Base-by-base conservation (phyloP, 2,329 filamentous ascomycete species). In the Aphanocladium album region DNA sequence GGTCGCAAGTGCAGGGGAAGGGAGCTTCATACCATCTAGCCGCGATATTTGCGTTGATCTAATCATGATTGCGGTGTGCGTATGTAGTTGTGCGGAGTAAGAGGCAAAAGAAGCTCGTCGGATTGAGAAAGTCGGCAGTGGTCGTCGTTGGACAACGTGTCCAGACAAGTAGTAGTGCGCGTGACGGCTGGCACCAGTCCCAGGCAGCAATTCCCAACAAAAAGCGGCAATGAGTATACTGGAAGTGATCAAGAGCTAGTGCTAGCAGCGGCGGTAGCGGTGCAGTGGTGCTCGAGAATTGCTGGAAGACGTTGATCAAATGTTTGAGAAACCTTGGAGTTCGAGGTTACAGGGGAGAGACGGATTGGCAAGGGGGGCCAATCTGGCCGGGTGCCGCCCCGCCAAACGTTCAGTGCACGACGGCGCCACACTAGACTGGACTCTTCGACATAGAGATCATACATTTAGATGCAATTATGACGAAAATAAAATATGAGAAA, bases 1-100 rank as follows among this genome's bases (percentile, higher is more conserved):
- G n/a, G n/a, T n/a, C n/a, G n/a, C n/a, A n/a, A n/a, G n/a, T n/a
- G 49, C 55, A 54, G 47, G 57, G 60, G 64, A 17, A 12, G 43
- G 19, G 63, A 52, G 17, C 43, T 35, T 63, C 68, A 62, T 72
- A 95, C 92, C 93, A 78, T 98, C 95, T 56, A 98, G 84, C 76
- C 95, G 85, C 66, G 91, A 89, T 78, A 99, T 96, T 78, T 96
- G 91, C 57, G 93, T 99, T 70, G 93, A 95, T 74, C 85, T 86
- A 70, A 96, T 93, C 92, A 93, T 95, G 27, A 67, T 74, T 66
- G 45, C 21, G 25, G 47, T 59, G 45, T 47, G 57, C 33, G 43
- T 52, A 39, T 60, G 52, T 49, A 5, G 43, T 39, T 49, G n/a
- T 16, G 54, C 7, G 47, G 14, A 39, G 30, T 23, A 25, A 14